phyloP scores from a whole-genome alignment of 352 stramenopile species.

The Globisporangium spiculum region DNA sequence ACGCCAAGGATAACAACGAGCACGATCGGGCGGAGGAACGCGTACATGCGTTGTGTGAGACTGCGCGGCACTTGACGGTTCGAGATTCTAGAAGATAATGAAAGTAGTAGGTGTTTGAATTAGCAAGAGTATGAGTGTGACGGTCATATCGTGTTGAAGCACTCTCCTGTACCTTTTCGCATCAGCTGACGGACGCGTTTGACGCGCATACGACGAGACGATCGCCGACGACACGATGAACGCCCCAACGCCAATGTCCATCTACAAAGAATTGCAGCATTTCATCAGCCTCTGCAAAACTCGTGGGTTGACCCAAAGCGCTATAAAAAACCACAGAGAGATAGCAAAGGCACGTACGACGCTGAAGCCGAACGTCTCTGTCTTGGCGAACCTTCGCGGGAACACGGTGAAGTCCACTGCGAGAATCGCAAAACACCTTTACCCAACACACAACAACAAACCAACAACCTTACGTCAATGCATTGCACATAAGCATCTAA shows the following conservation, averaged over 20 bases:
- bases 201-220: conserved; percentile 66
- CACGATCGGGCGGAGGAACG: conserved; percentile 66
- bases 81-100: not conserved
- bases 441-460: not conserved
- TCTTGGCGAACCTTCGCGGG: conserved; percentile 94
- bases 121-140: not conserved
- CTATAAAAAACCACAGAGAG: not conserved
- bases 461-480: not conserved
- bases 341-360: conserved; percentile 50
- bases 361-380: conserved; percentile 94
- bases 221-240: conserved; percentile 92
- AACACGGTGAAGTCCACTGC: conserved; percentile 98
- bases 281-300: not conserved
- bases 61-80: not conserved
- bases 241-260: conserved; percentile 96
- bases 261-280: conserved; percentile 38
- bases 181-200: conserved; percentile 27
- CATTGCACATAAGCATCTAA: no score
- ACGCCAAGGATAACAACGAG: conserved; percentile 68
- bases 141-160: not conserved
- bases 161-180: conserved; percentile 20
- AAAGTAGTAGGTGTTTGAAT: not conserved
- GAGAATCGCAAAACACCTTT: conserved; percentile 92
- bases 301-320: not conserved
- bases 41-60: conserved; percentile 29